A percentile compares a stretch with the other conserved stretches of the same genome.
phyloP scores from a whole-genome alignment of 257 asterid species.

The Ilex aquifolium region DNA sequence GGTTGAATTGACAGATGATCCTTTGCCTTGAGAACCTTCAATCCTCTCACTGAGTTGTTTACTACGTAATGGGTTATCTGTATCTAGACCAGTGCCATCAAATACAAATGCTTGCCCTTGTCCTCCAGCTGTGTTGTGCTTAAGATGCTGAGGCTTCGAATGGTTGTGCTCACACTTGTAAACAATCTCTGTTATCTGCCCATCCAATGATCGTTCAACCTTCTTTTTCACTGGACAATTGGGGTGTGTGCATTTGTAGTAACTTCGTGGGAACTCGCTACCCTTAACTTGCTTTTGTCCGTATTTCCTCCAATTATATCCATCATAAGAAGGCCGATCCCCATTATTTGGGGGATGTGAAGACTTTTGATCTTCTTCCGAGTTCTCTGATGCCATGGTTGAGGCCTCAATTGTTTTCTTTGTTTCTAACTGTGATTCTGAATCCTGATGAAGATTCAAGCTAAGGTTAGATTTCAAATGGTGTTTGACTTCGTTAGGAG shows the following conservation, averaged over 20 bases:
- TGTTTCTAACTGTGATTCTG: constrained; percentile 5
- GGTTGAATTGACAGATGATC: constrained; percentile 24
- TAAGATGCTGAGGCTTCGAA: constrained; percentile 40
- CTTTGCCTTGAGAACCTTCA: constrained; percentile 20
- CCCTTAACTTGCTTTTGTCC: constrained; percentile 94
- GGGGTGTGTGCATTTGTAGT: constrained; percentile 76
- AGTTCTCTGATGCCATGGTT: not conserved
- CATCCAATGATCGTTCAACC: constrained; percentile 55
- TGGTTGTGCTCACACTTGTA: constrained; percentile 81
- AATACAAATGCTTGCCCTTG: constrained; percentile 16
- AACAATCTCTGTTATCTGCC: constrained; percentile 62
- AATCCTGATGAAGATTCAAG: constrained; percentile 17
- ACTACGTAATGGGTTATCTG: constrained; percentile 12
- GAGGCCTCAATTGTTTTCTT: constrained; percentile 10
- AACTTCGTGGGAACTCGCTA: constrained; percentile 79
- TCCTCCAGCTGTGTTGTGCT: constrained; percentile 24
- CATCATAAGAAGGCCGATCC: constrained; percentile 55
- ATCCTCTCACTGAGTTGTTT: constrained; percentile 17
- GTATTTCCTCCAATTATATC: constrained; percentile 86
- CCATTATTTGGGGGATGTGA: constrained; percentile 5
- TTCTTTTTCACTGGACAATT: constrained; percentile 77
- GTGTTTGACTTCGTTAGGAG: constrained; percentile 19
- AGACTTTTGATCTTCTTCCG: too few relatives aligned
- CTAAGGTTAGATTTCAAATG: constrained; percentile 7
- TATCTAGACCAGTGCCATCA: constrained; percentile 20